phyloP scores from a whole-genome alignment of 1,284 basidiomycete genomes.

The Cutaneotrichosporon sp. region DNA sequence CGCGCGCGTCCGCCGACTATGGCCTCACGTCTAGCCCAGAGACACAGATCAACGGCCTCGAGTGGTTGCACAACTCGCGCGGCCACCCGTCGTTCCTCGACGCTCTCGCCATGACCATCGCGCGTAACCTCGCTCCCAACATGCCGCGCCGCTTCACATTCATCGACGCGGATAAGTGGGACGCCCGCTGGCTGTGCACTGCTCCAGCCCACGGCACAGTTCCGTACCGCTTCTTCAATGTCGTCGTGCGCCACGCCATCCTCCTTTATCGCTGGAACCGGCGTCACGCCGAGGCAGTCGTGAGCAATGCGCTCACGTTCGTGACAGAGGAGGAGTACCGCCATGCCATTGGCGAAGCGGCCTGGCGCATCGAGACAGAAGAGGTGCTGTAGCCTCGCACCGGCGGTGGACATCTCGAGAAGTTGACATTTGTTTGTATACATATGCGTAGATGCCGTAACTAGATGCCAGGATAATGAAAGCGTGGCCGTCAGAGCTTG shows the following conservation, averaged over 20 bases:
- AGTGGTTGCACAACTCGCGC: not conserved
- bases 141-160: not conserved
- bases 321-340: conserved; percentile 5
- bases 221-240: conserved; percentile 1
- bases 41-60: not conserved
- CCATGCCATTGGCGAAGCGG: conserved; percentile 1
- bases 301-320: not conserved
- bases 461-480: no score
- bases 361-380: conserved; percentile 9
- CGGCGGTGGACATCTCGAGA: no score
- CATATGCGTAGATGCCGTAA: no score
- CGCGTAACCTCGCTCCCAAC: not conserved
- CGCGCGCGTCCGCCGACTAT: not conserved
- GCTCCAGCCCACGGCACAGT: not conserved
- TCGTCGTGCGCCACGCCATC: not conserved
- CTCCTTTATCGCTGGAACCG: not conserved
- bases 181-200: not conserved
- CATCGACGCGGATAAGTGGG: not conserved
- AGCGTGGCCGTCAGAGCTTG: no score
- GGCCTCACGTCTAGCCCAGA: not conserved
- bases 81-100: conserved; percentile 1
- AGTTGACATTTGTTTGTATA: no score
- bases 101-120: not conserved
- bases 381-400: not conserved
- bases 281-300: not conserved